Conservation (phyloP, 139 green algal genomes). For the Pycnococcus provasolii region DNA sequence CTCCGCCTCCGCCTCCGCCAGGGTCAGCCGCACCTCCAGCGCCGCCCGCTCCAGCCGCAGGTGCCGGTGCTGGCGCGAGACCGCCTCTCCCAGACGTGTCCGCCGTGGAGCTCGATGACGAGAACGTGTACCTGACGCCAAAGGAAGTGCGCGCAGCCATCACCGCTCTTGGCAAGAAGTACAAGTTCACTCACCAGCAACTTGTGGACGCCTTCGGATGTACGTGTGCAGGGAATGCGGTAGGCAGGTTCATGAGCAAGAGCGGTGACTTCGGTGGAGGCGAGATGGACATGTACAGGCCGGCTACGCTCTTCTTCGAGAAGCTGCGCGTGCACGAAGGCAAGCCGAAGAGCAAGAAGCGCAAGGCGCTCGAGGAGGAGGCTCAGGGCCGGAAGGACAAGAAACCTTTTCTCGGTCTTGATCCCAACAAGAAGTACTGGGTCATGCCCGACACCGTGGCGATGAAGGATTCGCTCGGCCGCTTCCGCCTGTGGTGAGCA, state of each 20-base stretch:
- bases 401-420: too few species aligned
- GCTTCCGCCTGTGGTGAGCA: too few species aligned
- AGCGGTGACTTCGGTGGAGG: constrained; percentile 2
- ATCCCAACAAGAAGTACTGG: too few species aligned
- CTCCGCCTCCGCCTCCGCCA: neutral
- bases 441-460: too few species aligned
- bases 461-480: too few species aligned
- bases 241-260: neutral
- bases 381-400: neutral
- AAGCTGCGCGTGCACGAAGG: neutral
- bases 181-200: neutral
- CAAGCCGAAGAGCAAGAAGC: constrained; percentile 3
- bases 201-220: neutral
- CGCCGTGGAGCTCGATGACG: neutral
- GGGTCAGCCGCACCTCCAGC: too few species aligned
- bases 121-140: neutral
- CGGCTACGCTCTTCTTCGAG: neutral
- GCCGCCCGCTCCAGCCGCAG: neutral
- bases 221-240: neutral
- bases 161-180: neutral
- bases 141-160: neutral
- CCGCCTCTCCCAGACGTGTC: neutral
- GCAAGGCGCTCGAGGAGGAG: neutral
- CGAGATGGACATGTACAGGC: neutral
- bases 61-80: neutral